Base-by-base conservation (phyloP, 306 rosid genomes). In the Elaeagnus macrophylla region DNA sequence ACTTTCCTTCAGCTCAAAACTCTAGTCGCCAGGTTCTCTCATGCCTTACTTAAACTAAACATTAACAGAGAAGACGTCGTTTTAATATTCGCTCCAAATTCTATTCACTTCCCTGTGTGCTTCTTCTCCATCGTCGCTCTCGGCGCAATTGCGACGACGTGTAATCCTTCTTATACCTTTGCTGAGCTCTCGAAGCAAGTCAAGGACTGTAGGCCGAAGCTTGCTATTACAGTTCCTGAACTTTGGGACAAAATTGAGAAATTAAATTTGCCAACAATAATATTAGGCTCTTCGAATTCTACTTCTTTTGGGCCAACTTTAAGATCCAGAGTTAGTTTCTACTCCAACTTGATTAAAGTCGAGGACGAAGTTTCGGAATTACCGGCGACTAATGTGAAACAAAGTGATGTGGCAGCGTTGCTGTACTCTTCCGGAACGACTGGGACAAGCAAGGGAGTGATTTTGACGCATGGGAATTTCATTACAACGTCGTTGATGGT, bases 351-450 rank as follows among this genome's bases (percentile, higher is more conserved):
- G n/a, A n/a, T 11, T 5, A 12, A 7, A 35, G 10, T 9, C 20
- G 7, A 16, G 56, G 12, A 12, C 13, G 6, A 9, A n/a, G n/a
- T n/a, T n/a, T n/a, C n/a, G n/a, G 55, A 42, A 1, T 38, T 47
- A 44, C 15, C 8, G 11, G 65, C 6, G 11, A 40, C 17, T 6
- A 68, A 59, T 18, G 77, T 75, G 60, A 71, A 37, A 14, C 84
- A 81, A 12, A 75, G 75, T 2, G 84, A 81, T 38, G 37, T 70
- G 64, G 88, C 88, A 0, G 74, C 61, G 51, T 54, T 81, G 38
- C 37, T 81, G 20, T 81, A 75, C 77, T 81, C 88, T 9, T 81
- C 84, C 0, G 84, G 88, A 37, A 81, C 84, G 12, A 81, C 88
- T 0, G 88, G 88, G 37, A 78, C 40, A 36, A 62, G 71, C 15